Conservation (phyloP, 2,329 filamentous ascomycete genomes). For the Emydomyces testavorans region DNA sequence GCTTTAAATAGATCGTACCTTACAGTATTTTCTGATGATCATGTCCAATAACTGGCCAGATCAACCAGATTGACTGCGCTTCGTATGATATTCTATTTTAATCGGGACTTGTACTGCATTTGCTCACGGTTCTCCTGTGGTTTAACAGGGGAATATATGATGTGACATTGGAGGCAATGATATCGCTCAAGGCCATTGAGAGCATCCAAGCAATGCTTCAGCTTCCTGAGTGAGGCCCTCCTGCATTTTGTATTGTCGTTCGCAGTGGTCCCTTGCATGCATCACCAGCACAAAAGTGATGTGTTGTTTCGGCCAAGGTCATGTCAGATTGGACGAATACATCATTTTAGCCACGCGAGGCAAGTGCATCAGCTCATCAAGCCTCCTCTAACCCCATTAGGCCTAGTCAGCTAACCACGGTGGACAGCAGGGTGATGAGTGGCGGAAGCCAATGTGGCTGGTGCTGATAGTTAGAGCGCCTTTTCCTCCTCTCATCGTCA, state of each 20-base stretch:
- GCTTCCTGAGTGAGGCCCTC: constrained; percentile 3
- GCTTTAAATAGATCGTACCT: constrained; percentile 7
- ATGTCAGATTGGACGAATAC: constrained; percentile 4
- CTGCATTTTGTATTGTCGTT: constrained; percentile 4
- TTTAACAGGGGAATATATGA: not conserved
- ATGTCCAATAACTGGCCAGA: not conserved
- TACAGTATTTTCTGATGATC: not conserved
- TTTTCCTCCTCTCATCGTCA: not conserved
- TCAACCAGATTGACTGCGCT: not conserved
- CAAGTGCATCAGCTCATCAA: constrained; percentile 15
- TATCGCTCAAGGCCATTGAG: not conserved
- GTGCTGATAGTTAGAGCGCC: constrained; percentile 1
- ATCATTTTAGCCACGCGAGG: constrained; percentile 16
- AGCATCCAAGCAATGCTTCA: not conserved
- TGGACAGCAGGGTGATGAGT: constrained; percentile 13
- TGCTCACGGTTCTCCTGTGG: constrained; percentile 1
- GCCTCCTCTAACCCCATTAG: constrained; percentile 3
- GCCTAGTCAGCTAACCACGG: constrained; percentile 6
- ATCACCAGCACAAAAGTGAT: constrained; percentile 2
- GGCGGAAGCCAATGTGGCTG: constrained; percentile 14
- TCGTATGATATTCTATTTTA: constrained; percentile 12
- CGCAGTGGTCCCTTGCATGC: constrained; percentile 9
- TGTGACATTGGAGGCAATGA: constrained; percentile 7
- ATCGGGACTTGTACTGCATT: constrained; percentile 8
- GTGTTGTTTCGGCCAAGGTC: constrained; percentile 10